Conservation (phyloP, 371 early-diverging fungal genomes). For the Zopfochytrium polystomum region DNA sequence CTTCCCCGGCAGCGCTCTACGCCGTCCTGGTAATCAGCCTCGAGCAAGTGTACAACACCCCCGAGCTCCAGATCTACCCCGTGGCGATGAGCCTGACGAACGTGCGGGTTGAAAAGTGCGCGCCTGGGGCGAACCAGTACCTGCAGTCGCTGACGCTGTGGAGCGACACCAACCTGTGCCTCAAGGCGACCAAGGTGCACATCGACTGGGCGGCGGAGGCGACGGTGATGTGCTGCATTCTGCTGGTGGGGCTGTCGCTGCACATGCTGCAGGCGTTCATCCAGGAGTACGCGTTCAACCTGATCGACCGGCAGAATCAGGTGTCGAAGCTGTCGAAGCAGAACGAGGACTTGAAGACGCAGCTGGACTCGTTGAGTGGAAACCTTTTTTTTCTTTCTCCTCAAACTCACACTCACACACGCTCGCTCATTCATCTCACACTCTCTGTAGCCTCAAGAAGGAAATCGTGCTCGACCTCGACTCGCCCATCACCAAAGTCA, state of each 20-base stretch:
- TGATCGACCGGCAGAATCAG: constrained; percentile 35
- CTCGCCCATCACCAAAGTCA: constrained; percentile 54
- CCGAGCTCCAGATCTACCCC: too few species aligned
- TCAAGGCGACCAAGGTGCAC: neutral
- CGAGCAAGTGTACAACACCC: too few species aligned
- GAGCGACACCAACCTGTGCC: neutral
- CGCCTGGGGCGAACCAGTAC: neutral
- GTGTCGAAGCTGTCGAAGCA: constrained; percentile 26
- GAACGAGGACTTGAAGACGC: constrained; percentile 38
- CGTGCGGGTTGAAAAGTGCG: constrained; percentile 6
- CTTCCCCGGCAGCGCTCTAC: too few species aligned
- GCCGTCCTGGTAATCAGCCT: too few species aligned
- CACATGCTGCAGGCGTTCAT: constrained; percentile 41
- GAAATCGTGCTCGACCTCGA: constrained; percentile 47
- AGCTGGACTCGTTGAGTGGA: constrained; percentile 26
- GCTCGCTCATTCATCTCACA: neutral
- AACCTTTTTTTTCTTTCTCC: neutral
- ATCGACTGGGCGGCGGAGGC: constrained; percentile 22
- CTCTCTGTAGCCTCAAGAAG: constrained; percentile 21
- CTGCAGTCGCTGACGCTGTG: neutral
- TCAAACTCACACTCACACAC: neutral
- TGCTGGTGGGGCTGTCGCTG: constrained; percentile 29
- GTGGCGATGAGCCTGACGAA: too few species aligned
- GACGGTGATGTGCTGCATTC: constrained; percentile 34
- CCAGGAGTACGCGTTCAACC: constrained; percentile 36